Evolutionary conservation across 202 grass and related monocot genomes (phyloP).

Genomic region (Eragrostis tef): DNA sequence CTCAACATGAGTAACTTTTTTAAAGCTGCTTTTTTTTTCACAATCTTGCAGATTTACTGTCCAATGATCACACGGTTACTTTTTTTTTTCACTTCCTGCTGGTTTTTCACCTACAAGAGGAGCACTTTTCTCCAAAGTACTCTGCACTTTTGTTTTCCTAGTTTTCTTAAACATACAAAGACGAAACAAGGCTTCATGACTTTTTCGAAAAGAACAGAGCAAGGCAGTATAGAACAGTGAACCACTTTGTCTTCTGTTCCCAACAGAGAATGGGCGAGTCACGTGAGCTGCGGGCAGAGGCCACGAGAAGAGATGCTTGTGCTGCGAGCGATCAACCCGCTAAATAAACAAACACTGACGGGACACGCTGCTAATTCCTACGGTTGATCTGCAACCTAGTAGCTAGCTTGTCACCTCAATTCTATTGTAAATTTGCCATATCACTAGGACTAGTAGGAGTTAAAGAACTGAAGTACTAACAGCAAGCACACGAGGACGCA

Average conservation of each 20-base stretch:
- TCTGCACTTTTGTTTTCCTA: not conserved
- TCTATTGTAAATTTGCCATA: not conserved
- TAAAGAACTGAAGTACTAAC: not conserved
- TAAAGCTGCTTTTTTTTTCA: constrained; percentile 1
- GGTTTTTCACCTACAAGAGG: not conserved
- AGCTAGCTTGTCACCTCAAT: not conserved
- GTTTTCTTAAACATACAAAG: not conserved
- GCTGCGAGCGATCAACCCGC: constrained; percentile 41
- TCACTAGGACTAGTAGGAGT: not conserved
- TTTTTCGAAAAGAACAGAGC: constrained; percentile 10
- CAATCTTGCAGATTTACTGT: not conserved
- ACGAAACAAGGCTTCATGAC: not conserved
- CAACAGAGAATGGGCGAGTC: constrained; percentile 23
- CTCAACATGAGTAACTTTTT: not conserved
- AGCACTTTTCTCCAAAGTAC: not conserved
- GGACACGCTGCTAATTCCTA: not conserved
- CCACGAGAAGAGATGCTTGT: constrained; percentile 42
- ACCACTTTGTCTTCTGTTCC: constrained; percentile 32
- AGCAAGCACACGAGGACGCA: not conserved
- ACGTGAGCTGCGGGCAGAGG: constrained; percentile 42
- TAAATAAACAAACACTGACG: not conserved
- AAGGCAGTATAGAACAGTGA: constrained; percentile 20
- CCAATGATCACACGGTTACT: not conserved
- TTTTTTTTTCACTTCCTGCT: not conserved
- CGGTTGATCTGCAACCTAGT: not conserved